Percentiles rank a stretch among this genome's conserved stretches.
Evolutionary conservation across 345 rosid genomes (phyloP).

Genomic region (Gossypium herbaceum): DNA sequence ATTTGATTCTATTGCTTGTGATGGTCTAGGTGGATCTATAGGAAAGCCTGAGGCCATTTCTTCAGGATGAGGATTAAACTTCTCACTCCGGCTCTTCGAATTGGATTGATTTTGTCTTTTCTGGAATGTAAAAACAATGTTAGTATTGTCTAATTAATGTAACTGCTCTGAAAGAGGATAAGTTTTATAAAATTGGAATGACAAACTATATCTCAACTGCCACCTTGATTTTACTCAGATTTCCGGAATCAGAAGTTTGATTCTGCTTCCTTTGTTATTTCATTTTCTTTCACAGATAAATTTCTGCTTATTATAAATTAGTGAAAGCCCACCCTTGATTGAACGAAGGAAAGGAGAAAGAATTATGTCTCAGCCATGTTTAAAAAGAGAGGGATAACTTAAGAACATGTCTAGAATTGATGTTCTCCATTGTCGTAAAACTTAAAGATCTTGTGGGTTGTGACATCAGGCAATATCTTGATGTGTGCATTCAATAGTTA

Average conservation of each 20-base stretch:
- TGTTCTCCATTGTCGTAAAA: not conserved
- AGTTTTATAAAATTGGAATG: not conserved
- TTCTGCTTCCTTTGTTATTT: not conserved
- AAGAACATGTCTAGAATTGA: not conserved
- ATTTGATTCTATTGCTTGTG: constrained; percentile 66
- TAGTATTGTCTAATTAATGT: not conserved
- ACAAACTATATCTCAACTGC: not conserved
- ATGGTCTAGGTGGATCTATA: constrained; percentile 88
- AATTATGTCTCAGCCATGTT: constrained; percentile 3
- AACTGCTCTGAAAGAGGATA: not conserved
- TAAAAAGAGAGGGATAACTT: no score
- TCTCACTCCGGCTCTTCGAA: constrained; percentile 94
- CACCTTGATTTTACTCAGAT: not conserved
- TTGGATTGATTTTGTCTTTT: constrained; percentile 70
- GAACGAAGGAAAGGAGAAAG: not conserved
- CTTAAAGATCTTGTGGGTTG: not conserved
- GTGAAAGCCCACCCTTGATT: not conserved
- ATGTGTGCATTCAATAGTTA: not conserved
- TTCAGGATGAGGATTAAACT: constrained; percentile 92
- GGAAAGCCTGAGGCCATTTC: constrained; percentile 99
- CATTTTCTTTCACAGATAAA: not conserved
- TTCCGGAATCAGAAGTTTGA: not conserved
- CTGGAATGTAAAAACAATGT: constrained; percentile 35
- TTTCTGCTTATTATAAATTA: not conserved
- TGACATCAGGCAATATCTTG: not conserved